These are phyloP conservation scores for Chytriomyces confervae DNA, from an alignment of 192 early-diverging fungal species.

Conservation along the genomic window DNA sequence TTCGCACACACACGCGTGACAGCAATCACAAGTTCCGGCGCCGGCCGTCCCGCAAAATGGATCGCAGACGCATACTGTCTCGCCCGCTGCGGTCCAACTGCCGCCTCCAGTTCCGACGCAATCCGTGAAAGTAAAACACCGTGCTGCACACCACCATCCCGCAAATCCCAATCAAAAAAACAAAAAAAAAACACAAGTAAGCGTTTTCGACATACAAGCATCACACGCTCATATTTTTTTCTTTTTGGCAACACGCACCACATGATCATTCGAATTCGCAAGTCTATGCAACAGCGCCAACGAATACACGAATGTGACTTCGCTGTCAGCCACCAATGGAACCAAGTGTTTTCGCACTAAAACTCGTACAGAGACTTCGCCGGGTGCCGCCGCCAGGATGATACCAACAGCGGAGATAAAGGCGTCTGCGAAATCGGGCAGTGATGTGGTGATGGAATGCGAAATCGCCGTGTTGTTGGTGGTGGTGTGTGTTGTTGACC, in stretches of 20 bases:
- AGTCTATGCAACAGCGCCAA: not conserved
- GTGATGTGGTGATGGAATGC: not conserved
- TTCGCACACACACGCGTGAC: not conserved
- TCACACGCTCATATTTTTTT: too few species aligned
- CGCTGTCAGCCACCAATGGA: not conserved
- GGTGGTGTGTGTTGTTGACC: too few species aligned
- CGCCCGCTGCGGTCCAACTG: not conserved
- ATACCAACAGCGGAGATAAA: not conserved
- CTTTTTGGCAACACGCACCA: too few species aligned
- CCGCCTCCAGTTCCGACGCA: not conserved
- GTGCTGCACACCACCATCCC: not conserved
- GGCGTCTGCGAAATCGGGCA: not conserved
- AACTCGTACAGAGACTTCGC: not conserved
- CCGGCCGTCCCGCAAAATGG: constrained; percentile 7
- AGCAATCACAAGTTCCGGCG: constrained; percentile 7
- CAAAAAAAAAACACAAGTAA: not conserved
- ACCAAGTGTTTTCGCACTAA: not conserved
- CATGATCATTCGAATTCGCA: not conserved
- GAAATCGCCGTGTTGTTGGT: too few species aligned
- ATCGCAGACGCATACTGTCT: constrained; percentile 9
- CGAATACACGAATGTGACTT: not conserved
- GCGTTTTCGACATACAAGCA: too few species aligned
- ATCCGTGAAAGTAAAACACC: not conserved
- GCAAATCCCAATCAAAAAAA: not conserved
- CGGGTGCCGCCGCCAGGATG: not conserved